Base-by-base conservation (phyloP, 805 yeast genomes). In the Ogataea parapolymorpha region DNA sequence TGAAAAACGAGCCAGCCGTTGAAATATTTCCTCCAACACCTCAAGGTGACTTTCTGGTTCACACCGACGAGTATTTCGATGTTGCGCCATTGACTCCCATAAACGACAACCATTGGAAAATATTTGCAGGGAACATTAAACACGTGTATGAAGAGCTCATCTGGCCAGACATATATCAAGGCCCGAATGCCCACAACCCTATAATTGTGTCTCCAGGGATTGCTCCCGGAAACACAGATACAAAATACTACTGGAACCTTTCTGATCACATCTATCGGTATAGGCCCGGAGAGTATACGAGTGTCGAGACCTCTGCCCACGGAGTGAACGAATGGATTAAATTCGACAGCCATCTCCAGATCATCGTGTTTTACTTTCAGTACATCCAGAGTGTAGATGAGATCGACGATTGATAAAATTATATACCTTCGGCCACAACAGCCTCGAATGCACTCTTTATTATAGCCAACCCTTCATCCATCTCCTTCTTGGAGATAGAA, bases 201-300 rank as follows among this genome's bases (percentile, higher is more conserved):
- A 46, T 55, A 7, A 58, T 58, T 31, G 62, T 70, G 13, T 60
- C 80, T 0, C 81, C 84, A 13, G 66, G 68, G 13, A 55, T 77
- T 17, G 70, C 74, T 64, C 65, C 81, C 6, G 84, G 77, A 6
- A 79, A 80, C 56, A 80, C 85, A 3, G 85, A 80, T 57, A 78
- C 85, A 10, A 69, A 71, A 48, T 65, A 73, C 49, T 80, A 80
- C 58, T 77, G 82, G 80, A 59, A 67, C 38, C 64, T 80, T 53
- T 68, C 81, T 12, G 64, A 62, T 39, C 69, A 77, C 55, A 77
- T 79, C 41, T 79, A 68, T 65, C 70, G 85, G 50, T 79, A 71
- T 57, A 66, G 71, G 29, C 81, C 85, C 8, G 72, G 69, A 26
- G 58, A 61, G 20, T 45, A 53, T 20, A 35, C 46, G 9, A 43